These are phyloP conservation scores for Periconia sp. DNA, from an alignment of 2,329 filamentous ascomycete genomes.

Conservation along the genomic window DNA sequence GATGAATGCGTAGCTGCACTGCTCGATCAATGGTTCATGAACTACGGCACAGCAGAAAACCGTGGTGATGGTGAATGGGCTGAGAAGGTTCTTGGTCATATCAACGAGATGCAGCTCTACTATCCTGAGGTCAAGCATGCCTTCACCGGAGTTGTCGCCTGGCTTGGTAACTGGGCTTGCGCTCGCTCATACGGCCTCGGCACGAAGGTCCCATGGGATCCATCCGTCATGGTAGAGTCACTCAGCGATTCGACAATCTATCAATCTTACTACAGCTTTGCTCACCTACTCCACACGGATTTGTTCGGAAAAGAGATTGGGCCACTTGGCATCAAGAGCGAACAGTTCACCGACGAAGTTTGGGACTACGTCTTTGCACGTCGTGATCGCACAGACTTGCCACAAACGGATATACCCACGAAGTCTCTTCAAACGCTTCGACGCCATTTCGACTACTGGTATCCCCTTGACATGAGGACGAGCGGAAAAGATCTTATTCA, in stretches of 20 bases:
- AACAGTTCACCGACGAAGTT: slow-evolving; percentile 91
- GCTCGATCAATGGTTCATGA: slow-evolving; percentile 97
- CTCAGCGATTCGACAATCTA: slow-evolving; percentile 93
- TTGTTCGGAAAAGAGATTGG: slow-evolving; percentile 69
- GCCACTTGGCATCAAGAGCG: slow-evolving; percentile 60
- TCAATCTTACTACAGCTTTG: slow-evolving; percentile 69
- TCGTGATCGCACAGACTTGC: slow-evolving; percentile 69
- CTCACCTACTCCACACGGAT: slow-evolving; percentile 73
- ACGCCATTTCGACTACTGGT: slow-evolving; percentile 95
- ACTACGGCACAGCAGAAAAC: slow-evolving; percentile 70
- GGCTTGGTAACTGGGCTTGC: slow-evolving; percentile 87
- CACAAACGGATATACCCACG: slow-evolving; percentile 71
- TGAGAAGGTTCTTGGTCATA: slow-evolving; percentile 56
- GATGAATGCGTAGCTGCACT: slow-evolving; percentile 93
- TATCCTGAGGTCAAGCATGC: slow-evolving; percentile 57
- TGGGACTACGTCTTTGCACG: slow-evolving; percentile 95
- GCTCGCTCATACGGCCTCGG: slow-evolving; percentile 89
- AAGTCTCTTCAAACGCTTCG: slow-evolving; percentile 77
- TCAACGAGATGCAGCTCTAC: slow-evolving; percentile 73
- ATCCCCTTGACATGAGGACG: slow-evolving; percentile 84
- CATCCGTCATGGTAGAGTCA: slow-evolving; percentile 86
- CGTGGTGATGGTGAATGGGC: slow-evolving; percentile 81
- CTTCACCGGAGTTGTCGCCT: slow-evolving; percentile 83
- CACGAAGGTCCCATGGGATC: slow-evolving; percentile 93
- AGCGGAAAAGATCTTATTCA: slow-evolving; percentile 75